phyloP scores from a whole-genome alignment of 2,329 filamentous ascomycete genomes.

The Emergomyces orientalis region DNA sequence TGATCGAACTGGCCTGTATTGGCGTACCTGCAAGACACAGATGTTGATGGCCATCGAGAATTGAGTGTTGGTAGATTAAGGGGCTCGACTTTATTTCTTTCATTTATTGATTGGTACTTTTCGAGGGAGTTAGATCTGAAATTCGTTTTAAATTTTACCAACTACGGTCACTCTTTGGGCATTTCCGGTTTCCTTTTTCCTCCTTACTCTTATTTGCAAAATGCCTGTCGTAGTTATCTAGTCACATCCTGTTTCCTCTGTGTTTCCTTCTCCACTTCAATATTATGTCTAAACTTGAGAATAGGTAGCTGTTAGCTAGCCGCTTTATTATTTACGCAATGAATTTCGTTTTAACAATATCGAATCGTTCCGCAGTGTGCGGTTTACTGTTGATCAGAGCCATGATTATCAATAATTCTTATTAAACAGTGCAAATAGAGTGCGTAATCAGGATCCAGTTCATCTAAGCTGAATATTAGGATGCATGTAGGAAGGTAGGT shows the following conservation, averaged over 20 bases:
- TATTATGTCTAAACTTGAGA: background rate
- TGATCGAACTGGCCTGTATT: background rate
- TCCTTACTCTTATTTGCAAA: background rate
- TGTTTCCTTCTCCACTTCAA: background rate
- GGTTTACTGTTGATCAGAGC: no score
- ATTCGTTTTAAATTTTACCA: background rate
- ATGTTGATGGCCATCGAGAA: background rate
- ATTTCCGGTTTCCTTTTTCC: background rate
- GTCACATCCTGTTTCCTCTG: background rate
- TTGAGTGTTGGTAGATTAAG: background rate
- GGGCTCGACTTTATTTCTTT: background rate
- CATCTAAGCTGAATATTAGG: no score
- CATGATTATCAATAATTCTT: no score
- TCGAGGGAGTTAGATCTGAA: background rate
- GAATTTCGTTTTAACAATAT: background rate
- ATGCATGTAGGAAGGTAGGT: no score
- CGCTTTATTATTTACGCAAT: background rate
- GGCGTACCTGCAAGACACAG: background rate
- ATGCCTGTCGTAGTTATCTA: background rate
- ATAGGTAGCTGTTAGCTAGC: background rate
- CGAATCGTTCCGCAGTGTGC: background rate
- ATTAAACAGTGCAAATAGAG: no score
- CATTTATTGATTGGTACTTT: background rate
- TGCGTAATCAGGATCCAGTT: no score
- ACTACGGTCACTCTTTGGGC: background rate